phyloP scores from a whole-genome alignment of 192 early-diverging fungal species.

The Coemansia sp. region DNA sequence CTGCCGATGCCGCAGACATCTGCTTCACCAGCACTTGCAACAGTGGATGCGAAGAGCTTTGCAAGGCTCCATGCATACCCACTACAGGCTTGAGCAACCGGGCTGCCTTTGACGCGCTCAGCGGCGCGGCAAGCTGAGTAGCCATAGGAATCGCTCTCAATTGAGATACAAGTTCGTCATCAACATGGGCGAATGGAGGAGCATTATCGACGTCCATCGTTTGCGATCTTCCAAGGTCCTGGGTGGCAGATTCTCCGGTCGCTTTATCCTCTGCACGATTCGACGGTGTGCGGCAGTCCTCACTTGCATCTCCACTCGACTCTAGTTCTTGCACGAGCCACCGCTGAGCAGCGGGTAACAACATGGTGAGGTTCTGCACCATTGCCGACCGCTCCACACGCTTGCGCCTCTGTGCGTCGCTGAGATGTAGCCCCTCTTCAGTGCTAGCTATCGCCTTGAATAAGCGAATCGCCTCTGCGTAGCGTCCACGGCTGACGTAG shows the following conservation, averaged over 20 bases:
- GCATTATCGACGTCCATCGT: conserved; percentile 13
- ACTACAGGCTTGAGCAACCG: conserved; percentile 23
- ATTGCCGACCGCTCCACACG: conserved; percentile 35
- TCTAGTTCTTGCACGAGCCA: conserved; percentile 33
- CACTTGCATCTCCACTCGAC: not conserved
- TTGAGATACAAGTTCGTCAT: not conserved
- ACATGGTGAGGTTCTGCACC: conserved; percentile 36
- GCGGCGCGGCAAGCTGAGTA: conserved; percentile 7
- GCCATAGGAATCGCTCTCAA: not conserved
- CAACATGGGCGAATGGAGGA: not conserved
- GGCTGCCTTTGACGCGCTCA: conserved; percentile 34
- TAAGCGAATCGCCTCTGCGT: conserved; percentile 46
- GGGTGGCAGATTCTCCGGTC: not conserved
- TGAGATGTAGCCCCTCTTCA: conserved; percentile 8
- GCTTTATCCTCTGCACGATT: not conserved
- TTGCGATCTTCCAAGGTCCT: not conserved
- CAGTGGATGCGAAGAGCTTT: conserved; percentile 25
- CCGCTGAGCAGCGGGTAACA: conserved; percentile 42
- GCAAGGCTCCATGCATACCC: conserved; percentile 16
- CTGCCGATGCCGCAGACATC: conserved; percentile 9
- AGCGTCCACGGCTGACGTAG: conserved; percentile 42
- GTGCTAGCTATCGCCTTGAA: conserved; percentile 18
- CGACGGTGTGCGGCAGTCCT: not conserved
- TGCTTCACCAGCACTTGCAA: conserved; percentile 39
- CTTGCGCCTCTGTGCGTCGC: conserved; percentile 24